Percentiles rank a stretch among this genome's conserved stretches.
phyloP scores from a whole-genome alignment of 2,329 filamentous ascomycete genomes.

The Aureobasidium sp. region DNA sequence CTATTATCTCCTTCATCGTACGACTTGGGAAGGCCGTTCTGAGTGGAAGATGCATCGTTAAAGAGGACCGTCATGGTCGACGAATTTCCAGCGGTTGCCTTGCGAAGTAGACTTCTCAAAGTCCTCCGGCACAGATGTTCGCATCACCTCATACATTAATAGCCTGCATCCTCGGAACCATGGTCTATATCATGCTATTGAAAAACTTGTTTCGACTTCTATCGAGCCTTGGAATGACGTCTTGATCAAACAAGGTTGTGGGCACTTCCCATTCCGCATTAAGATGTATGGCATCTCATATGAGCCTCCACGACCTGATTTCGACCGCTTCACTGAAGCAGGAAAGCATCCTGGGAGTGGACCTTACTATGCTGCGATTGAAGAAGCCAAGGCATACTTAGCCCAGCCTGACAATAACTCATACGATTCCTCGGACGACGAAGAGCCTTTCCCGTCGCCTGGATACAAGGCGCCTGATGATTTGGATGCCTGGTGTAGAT shows the following conservation, averaged over 20 bases:
- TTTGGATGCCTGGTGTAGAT: constrained; percentile 5
- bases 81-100: constrained; percentile 13
- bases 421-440: constrained; percentile 4
- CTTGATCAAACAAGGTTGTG: constrained; percentile 4
- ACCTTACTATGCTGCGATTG: constrained; percentile 4
- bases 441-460: background rate
- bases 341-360: background rate
- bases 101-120: constrained; percentile 13
- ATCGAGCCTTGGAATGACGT: constrained; percentile 16
- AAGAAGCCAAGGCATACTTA: constrained; percentile 5
- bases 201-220: constrained; percentile 13
- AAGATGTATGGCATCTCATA: background rate
- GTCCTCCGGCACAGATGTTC: background rate
- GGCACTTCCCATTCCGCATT: background rate
- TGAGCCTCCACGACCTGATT: background rate
- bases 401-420: background rate
- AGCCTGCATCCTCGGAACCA: constrained; percentile 7
- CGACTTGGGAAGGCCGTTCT: background rate
- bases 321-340: background rate
- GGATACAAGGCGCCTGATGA: background rate
- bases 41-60: background rate
- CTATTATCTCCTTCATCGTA: background rate
- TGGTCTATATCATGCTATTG: constrained; percentile 11
- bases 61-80: constrained; percentile 1
- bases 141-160: constrained; percentile 17